Percentiles rank a stretch among this genome's conserved stretches.
These are phyloP conservation scores for Colletotrichum cuscutae DNA, from an alignment of 2,329 filamentous ascomycete species.

Conservation along the genomic window DNA sequence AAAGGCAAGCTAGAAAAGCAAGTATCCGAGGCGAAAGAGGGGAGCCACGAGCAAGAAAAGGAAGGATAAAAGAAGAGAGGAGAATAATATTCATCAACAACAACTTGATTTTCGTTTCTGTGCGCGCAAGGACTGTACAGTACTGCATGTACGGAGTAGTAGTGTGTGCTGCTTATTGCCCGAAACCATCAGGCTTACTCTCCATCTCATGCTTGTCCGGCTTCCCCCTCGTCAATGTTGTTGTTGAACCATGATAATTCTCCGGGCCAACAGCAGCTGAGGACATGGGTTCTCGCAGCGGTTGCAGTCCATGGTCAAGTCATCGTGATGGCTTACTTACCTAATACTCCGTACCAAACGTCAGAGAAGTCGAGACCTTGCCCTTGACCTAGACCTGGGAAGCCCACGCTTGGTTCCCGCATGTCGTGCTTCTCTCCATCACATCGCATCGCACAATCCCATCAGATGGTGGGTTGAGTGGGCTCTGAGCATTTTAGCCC, in stretches of 20 bases:
- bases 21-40: constrained; percentile 8
- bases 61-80: background rate
- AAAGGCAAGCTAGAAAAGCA: constrained; percentile 13
- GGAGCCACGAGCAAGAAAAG: background rate
- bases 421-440: constrained; percentile 31
- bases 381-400: constrained; percentile 6
- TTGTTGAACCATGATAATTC: constrained; percentile 18
- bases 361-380: background rate
- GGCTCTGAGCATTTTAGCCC: background rate
- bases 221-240: background rate
- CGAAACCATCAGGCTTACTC: background rate
- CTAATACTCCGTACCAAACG: background rate
- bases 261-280: constrained; percentile 32
- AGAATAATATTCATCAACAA: constrained; percentile 13
- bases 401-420: constrained; percentile 10
- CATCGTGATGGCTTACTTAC: constrained; percentile 6
- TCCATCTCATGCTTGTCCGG: background rate
- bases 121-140: background rate
- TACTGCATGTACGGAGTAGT: background rate
- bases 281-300: constrained; percentile 22
- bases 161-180: background rate
- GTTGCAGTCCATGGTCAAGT: background rate
- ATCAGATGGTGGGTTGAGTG: constrained; percentile 1
- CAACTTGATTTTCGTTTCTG: constrained; percentile 3
- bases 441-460: background rate